These are phyloP conservation scores for Monosporascus sp. DNA, from an alignment of 2,329 filamentous ascomycete genomes.

Conservation along the genomic window DNA sequence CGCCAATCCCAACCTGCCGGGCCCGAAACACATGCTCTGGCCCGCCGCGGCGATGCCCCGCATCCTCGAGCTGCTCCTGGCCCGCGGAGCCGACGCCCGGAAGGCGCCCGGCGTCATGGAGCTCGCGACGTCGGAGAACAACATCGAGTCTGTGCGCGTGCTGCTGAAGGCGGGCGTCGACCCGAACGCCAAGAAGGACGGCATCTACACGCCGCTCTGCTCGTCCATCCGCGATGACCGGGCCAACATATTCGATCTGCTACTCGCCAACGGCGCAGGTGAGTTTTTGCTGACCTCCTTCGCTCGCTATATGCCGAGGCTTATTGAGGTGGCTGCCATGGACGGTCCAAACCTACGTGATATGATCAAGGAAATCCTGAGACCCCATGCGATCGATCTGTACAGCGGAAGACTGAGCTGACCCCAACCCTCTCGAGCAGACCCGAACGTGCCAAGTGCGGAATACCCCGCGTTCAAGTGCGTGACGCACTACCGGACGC, in stretches of 20 bases:
- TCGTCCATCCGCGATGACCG: constrained; percentile 63
- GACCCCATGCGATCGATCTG: too few relatives aligned
- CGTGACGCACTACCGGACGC: constrained; percentile 57
- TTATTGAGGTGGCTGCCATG: not conserved
- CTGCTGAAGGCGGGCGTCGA: constrained; percentile 55
- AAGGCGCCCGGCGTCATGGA: constrained; percentile 61
- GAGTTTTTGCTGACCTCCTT: not conserved
- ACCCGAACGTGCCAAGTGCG: constrained; percentile 56
- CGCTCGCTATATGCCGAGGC: not conserved
- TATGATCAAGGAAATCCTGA: too few relatives aligned
- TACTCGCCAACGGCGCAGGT: constrained; percentile 48
- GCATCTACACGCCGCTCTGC: constrained; percentile 62
- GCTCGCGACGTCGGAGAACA: constrained; percentile 57
- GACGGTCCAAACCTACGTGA: too few relatives aligned
- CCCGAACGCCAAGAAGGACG: constrained; percentile 58
- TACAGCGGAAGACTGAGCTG: too few relatives aligned
- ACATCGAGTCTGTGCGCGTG: constrained; percentile 53
- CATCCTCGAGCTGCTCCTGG: constrained; percentile 41
- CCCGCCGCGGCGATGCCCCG: constrained; percentile 10
- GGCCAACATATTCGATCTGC: constrained; percentile 53
- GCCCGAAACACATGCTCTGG: constrained; percentile 55
- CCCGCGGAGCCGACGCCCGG: constrained; percentile 52
- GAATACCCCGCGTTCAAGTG: constrained; percentile 66
- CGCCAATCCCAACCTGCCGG: constrained; percentile 63
- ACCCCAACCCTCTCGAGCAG: constrained; percentile 12